Conservation (phyloP, 768 basidiomycete genomes). For the Leucogyrophana mollusca region DNA sequence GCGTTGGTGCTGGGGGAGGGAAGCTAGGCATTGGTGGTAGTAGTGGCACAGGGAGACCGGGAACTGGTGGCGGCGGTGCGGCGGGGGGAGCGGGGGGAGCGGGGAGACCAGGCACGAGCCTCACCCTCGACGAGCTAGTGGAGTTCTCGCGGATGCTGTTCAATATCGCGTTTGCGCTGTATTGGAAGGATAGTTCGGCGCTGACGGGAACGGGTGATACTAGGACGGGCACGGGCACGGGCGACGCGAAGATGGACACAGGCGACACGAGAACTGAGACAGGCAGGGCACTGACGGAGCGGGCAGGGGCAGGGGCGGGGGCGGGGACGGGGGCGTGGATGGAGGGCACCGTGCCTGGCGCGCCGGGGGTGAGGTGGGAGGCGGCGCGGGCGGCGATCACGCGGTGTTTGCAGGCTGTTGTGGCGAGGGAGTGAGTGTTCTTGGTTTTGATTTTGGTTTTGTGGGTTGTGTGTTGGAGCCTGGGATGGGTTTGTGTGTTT, state of each 20-base stretch:
- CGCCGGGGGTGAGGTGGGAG: conserved; percentile 50
- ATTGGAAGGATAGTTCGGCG: conserved; percentile 50
- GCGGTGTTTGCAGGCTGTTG: conserved; percentile 74
- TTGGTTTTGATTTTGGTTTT: background rate
- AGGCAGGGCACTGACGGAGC: too few species aligned
- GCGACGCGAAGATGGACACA: too few species aligned
- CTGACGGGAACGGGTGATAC: too few species aligned
- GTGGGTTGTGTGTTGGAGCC: too few species aligned
- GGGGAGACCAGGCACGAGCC: conserved; percentile 81
- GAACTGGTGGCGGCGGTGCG: too few species aligned
- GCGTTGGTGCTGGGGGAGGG: too few species aligned
- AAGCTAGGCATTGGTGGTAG: too few species aligned
- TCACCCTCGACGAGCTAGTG: conserved; percentile 78
- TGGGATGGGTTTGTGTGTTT: too few species aligned
- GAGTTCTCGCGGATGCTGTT: conserved; percentile 75
- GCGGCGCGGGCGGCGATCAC: conserved; percentile 75
- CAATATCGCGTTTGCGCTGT: conserved; percentile 81
- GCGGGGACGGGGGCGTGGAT: conserved; percentile 24
- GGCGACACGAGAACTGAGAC: too few species aligned
- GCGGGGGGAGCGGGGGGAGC: too few species aligned
- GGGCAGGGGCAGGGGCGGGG: conserved; percentile 11
- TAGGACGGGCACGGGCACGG: too few species aligned
- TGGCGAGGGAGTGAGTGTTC: conserved; percentile 79
- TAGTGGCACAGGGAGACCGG: too few species aligned
- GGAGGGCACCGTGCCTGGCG: conserved; percentile 39